phyloP scores from a whole-genome alignment of 495 filamentous ascomycete species.

The Arthonia radiata region DNA sequence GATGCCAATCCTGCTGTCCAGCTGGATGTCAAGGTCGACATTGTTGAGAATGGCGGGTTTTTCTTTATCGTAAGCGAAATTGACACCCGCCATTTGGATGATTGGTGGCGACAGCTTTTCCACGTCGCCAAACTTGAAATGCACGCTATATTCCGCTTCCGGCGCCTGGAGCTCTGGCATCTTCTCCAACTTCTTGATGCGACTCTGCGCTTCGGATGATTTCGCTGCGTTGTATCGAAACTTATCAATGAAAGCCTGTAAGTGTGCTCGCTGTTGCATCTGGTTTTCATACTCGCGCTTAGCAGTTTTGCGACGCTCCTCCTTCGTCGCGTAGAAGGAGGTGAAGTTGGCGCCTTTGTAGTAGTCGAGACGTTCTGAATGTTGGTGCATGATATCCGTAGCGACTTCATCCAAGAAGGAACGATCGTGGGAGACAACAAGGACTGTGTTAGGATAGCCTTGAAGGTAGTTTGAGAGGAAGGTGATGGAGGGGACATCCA shows the following conservation, averaged over 20 bases:
- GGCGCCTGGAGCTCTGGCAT: slow-evolving; percentile 83
- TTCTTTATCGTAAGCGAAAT: slow-evolving; percentile 69
- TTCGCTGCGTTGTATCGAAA: slow-evolving; percentile 99
- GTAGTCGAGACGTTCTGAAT: slow-evolving; percentile 91
- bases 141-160: slow-evolving; percentile 82
- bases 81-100: slow-evolving; percentile 83
- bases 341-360: slow-evolving; percentile 96
- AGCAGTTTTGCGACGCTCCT: slow-evolving; percentile 88
- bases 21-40: slow-evolving; percentile 70
- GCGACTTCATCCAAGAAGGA: slow-evolving; percentile 97
- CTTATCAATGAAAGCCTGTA: slow-evolving; percentile 96
- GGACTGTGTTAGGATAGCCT: slow-evolving; percentile 74
- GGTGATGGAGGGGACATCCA: slow-evolving; percentile 99
- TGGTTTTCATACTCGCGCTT: slow-evolving; percentile 98
- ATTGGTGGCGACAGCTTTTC: slow-evolving; percentile 95
- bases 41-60: slow-evolving; percentile 48
- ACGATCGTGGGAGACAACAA: slow-evolving; percentile 96
- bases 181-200: slow-evolving; percentile 96
- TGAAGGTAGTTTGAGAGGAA: slow-evolving; percentile 95
- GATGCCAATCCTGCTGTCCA: slow-evolving; percentile 95
- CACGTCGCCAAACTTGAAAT: slow-evolving; percentile 95
- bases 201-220: slow-evolving; percentile 87
- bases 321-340: slow-evolving; percentile 91
- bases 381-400: slow-evolving; percentile 98
- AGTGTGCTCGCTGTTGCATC: slow-evolving; percentile 74